phyloP scores from a whole-genome alignment of 768 basidiomycete genomes.

The Chalciporus pseudorubinellus region DNA sequence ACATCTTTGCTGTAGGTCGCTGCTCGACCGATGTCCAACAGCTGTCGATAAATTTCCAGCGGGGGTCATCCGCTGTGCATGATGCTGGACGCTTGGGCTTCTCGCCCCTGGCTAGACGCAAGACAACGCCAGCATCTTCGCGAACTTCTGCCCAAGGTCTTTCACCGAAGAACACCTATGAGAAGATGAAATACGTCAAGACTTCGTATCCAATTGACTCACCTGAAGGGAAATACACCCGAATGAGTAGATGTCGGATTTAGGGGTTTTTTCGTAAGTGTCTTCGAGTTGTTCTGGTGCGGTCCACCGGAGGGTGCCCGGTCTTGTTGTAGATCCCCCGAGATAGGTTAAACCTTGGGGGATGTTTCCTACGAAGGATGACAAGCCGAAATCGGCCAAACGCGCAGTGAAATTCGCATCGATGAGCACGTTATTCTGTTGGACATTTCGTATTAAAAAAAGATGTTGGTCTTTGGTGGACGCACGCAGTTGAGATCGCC shows the following conservation, averaged over 20 bases:
- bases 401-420: slow-evolving; percentile 30
- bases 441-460: neutral
- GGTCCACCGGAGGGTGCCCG: slow-evolving; percentile 41
- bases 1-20: neutral
- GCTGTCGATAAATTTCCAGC: neutral
- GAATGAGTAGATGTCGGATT: slow-evolving; percentile 15
- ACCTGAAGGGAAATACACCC: slow-evolving; percentile 29
- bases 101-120: neutral
- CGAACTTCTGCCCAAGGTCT: neutral
- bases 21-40: neutral
- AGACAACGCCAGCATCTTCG: slow-evolving; percentile 4
- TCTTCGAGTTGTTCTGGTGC: slow-evolving; percentile 34
- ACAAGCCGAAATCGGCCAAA: slow-evolving; percentile 43
- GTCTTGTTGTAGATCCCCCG: slow-evolving; percentile 29
- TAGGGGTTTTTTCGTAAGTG: neutral
- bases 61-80: neutral
- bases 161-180: neutral
- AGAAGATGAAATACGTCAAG: neutral
- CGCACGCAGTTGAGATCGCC: slow-evolving; percentile 7
- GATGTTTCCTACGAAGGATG: slow-evolving; percentile 16
- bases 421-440: slow-evolving; percentile 15
- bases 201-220: neutral
- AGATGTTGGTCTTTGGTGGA: neutral
- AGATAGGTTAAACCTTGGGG: neutral
- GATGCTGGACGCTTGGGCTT: neutral